Base-by-base conservation (phyloP, 805 yeast species). In the Yamadazyma ubonensis region DNA sequence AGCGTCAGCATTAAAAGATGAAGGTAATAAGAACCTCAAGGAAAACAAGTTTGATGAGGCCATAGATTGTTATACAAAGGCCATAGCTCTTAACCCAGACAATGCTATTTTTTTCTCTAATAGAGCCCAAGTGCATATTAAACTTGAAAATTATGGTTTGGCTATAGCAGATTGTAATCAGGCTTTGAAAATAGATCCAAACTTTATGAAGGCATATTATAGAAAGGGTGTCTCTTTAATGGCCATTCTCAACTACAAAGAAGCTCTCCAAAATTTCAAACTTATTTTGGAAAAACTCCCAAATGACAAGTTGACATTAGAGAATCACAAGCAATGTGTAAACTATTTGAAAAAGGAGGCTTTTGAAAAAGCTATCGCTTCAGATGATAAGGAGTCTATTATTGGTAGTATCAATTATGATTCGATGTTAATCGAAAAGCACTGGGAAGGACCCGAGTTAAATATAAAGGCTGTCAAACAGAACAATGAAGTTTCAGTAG, bases 71-170 rank as follows among this genome's bases (percentile, higher is more conserved):
- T 91, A 93, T 60, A 75, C 91, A 1, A 58, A 72, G 45, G 97
- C 96, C 6, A 83, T 91, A 25, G 82, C 72, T 20, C 48, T 83
- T 10, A 83, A 83, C 49, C 59, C 73, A 9, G 49, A 65, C 4
- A 80, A 81, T 37, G 78, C 86, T 2, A 73, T 81, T 22, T 79
- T 83, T 46, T 87, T 71, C 56, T 82, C 96, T 7, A 91, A 91
- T 62, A 73, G 96, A 48, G 96, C 98, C 0, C 89, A 88, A 58
- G 96, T 88, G 1, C 83, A 89, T 50, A 79, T 91, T 55, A 86
- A 88, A 53, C 60, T 81, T 41, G 99, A 91, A 58, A 83, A 82
- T 52, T 90, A 83, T 58, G 98, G 96, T 3, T 70, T 78, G 39
- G 95, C 96, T 0, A 75, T 90, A 2, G 67, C 61, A n/a, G 96